Evolutionary conservation across 2,329 filamentous ascomycete species (phyloP).

Genomic region (Bimuria novae-zelandiae): DNA sequence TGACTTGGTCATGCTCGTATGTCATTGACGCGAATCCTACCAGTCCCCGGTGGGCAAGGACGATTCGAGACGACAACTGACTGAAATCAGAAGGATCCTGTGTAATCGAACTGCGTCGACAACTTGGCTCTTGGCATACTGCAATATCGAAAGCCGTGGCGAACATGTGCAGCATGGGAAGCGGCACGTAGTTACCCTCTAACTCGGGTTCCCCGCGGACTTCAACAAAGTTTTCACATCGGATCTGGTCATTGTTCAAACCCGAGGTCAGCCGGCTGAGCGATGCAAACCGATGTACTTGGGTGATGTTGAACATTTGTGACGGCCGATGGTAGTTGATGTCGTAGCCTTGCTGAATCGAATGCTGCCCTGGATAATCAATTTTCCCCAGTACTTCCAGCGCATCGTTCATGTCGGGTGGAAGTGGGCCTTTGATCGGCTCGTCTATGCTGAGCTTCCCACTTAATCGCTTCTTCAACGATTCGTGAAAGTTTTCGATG

Average conservation of each 20-base stretch:
- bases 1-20: constrained; percentile 17
- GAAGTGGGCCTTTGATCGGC: constrained; percentile 5
- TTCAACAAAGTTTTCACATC: constrained; percentile 22
- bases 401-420: constrained; percentile 7
- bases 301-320: constrained; percentile 25
- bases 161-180: constrained; percentile 15
- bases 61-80: constrained; percentile 10
- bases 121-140: neutral
- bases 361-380: neutral
- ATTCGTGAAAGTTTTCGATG: constrained; percentile 8
- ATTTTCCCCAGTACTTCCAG: constrained; percentile 1
- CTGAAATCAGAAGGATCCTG: constrained; percentile 26
- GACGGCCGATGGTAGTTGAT: constrained; percentile 22
- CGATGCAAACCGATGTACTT: constrained; percentile 19
- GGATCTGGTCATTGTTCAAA: constrained; percentile 7
- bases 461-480: constrained; percentile 3
- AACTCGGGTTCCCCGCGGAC: constrained; percentile 23
- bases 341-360: constrained; percentile 2
- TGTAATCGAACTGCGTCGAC: neutral
- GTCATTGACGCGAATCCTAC: constrained; percentile 20
- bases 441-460: neutral
- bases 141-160: constrained; percentile 9
- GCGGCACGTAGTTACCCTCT: constrained; percentile 19
- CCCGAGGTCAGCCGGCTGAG: neutral
- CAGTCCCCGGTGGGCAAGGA: constrained; percentile 19